phyloP scores from a whole-genome alignment of 176 grass and related monocot species.

The Ampelocalamus luodianensis region DNA sequence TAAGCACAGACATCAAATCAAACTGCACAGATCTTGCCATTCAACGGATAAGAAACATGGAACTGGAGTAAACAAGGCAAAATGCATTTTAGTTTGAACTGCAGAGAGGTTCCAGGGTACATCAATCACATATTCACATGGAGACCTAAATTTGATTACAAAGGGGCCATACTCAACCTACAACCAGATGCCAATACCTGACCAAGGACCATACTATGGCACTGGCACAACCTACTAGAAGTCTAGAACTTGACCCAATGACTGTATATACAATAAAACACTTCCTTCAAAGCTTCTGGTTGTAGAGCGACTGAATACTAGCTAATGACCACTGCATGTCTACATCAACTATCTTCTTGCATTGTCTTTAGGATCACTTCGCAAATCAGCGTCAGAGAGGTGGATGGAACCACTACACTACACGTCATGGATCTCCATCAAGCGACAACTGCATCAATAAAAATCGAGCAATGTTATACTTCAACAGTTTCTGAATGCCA shows the following conservation, averaged over 20 bases:
- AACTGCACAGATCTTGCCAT: background rate
- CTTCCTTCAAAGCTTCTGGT: background rate
- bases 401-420: constrained; percentile 12
- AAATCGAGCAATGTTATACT: background rate
- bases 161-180: background rate
- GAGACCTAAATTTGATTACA: background rate
- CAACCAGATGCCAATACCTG: constrained; percentile 3
- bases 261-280: background rate
- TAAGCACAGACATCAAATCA: background rate
- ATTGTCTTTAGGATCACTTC: background rate
- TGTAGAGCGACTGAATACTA: background rate
- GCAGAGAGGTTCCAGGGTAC: background rate
- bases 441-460: constrained; percentile 19
- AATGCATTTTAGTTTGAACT: background rate
- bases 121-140: background rate
- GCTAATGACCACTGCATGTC: background rate
- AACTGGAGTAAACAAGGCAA: background rate
- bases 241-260: background rate
- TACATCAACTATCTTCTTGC: background rate
- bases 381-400: background rate
- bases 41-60: background rate
- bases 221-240: background rate
- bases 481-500: background rate
- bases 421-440: background rate
- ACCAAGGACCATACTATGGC: background rate